Conservation (phyloP, 805 yeast genomes). For the Teunomyces kruisii region DNA sequence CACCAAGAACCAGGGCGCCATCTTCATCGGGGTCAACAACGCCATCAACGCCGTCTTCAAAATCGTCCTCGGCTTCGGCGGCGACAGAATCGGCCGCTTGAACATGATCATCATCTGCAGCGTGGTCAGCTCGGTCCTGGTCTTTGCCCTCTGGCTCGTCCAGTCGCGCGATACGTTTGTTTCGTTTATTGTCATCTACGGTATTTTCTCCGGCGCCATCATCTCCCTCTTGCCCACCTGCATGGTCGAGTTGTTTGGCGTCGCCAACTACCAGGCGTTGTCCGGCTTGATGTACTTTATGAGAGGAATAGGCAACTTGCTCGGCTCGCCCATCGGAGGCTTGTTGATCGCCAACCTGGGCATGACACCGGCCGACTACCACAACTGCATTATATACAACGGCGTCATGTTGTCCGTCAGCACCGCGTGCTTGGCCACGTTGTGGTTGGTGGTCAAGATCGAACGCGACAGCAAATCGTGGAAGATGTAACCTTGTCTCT, state of each 20-base stretch:
- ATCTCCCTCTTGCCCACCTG: slow-evolving; percentile 33
- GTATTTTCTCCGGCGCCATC: slow-evolving; percentile 35
- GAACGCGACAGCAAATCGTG: slow-evolving; percentile 9
- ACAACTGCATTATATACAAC: slow-evolving; percentile 26
- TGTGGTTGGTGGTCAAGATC: slow-evolving; percentile 10
- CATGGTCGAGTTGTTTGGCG: slow-evolving; percentile 32
- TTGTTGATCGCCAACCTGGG: slow-evolving; percentile 19
- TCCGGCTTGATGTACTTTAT: slow-evolving; percentile 33
- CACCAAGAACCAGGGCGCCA: slow-evolving; percentile 27
- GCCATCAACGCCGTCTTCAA: slow-evolving; percentile 27
- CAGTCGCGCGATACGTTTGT: slow-evolving; percentile 22
- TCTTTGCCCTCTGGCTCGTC: slow-evolving; percentile 21
- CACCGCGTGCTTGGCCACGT: slow-evolving; percentile 12
- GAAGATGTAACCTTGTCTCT: slow-evolving; percentile 11
- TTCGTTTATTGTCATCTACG: slow-evolving; percentile 32
- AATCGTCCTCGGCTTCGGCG: slow-evolving; percentile 16
- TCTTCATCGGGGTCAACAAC: slow-evolving; percentile 34
- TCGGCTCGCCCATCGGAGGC: slow-evolving; percentile 39
- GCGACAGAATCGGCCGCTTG: slow-evolving; percentile 18
- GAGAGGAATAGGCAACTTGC: slow-evolving; percentile 31
- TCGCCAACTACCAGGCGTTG: slow-evolving; percentile 29
- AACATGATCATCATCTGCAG: slow-evolving; percentile 19
- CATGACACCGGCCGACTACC: slow-evolving; percentile 16
- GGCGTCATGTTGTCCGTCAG: slow-evolving; percentile 21
- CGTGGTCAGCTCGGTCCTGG: slow-evolving; percentile 12